Conservation (phyloP, 345 rosid species). For the Camelina sativa region DNA sequence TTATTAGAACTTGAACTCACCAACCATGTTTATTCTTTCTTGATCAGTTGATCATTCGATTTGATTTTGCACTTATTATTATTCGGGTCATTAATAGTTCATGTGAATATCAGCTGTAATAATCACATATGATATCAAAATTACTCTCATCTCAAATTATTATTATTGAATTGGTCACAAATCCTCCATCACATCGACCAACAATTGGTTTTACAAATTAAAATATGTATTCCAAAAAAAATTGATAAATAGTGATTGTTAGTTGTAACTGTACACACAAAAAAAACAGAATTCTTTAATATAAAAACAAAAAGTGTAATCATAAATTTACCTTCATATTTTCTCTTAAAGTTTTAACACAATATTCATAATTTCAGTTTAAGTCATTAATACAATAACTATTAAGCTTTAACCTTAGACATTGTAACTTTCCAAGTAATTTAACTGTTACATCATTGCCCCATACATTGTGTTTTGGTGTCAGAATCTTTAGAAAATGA, state of each 20-base stretch:
- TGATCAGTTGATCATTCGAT: no score
- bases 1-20: no score
- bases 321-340: background rate
- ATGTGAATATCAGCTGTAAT: no score
- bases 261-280: constrained; percentile 37
- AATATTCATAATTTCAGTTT: background rate
- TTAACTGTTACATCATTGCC: constrained; percentile 3
- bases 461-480: background rate
- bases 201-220: background rate
- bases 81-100: no score
- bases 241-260: constrained; percentile 7
- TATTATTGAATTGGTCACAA: constrained; percentile 23
- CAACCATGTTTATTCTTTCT: no score
- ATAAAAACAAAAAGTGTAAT: background rate
- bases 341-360: background rate
- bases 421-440: background rate
- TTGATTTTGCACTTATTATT: no score
- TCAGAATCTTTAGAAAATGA: background rate
- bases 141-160: constrained; percentile 21
- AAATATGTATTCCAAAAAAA: background rate
- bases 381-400: background rate
- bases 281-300: constrained; percentile 32
- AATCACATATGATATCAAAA: background rate
- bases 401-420: background rate
- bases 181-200: constrained; percentile 32